Percentiles rank a stretch among this genome's conserved stretches.
These are phyloP conservation scores for Epichloe typhina DNA, from an alignment of 2,329 filamentous ascomycete species.

Conservation along the genomic window DNA sequence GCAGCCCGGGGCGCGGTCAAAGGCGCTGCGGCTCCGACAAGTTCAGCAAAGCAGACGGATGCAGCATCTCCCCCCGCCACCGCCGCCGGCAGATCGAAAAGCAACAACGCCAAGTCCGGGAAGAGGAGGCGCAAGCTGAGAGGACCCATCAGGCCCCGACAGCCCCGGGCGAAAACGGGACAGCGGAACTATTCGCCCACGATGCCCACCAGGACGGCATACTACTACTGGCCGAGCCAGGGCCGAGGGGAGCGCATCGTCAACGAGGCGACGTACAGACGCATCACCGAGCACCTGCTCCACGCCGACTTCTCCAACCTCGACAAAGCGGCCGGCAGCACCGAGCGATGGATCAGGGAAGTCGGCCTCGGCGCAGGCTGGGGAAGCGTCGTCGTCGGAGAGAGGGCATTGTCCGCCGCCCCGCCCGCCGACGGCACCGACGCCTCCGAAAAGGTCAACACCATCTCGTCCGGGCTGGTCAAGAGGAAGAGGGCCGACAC, in stretches of 20 bases:
- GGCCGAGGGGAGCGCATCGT: conserved; percentile 53
- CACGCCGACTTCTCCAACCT: conserved; percentile 60
- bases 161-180: conserved; percentile 51
- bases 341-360: conserved; percentile 57
- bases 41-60: conserved; percentile 18
- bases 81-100: conserved; percentile 4
- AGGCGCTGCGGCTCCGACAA: conserved; percentile 11
- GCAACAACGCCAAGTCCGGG: conserved; percentile 20
- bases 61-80: conserved; percentile 8
- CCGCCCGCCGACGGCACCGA: too few species aligned
- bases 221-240: conserved; percentile 51
- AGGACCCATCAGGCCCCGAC: conserved; percentile 49
- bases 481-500: too few species aligned
- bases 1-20: too few species aligned
- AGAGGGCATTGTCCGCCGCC: conserved; percentile 13
- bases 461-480: too few species aligned
- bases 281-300: conserved; percentile 55
- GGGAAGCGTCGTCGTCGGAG: conserved; percentile 38
- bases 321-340: conserved; percentile 50
- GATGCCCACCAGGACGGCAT: conserved; percentile 38
- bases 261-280: conserved; percentile 50
- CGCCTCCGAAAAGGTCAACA: too few species aligned
- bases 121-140: conserved; percentile 33
- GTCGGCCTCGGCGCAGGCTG: conserved; percentile 41
- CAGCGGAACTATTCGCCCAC: conserved; percentile 36